A percentile compares a stretch with the other conserved stretches of the same genome.
Evolutionary conservation across 192 early-diverging fungal species (phyloP).

Genomic region (Mortierella claussenii): DNA sequence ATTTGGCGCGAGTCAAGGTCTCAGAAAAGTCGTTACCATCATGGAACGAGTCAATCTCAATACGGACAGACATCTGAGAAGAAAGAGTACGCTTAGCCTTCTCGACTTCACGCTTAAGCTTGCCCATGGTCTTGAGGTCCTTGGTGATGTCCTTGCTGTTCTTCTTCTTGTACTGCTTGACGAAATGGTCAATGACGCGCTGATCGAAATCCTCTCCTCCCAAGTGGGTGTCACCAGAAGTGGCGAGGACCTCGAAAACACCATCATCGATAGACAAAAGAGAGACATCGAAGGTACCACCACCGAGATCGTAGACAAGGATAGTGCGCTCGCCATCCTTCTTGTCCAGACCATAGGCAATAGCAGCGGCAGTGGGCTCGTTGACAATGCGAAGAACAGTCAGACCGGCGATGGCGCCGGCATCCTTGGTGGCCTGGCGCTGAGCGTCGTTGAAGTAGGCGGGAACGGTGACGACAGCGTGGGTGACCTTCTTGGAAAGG

Average conservation of each 20-base stretch:
- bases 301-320: slow-evolving; percentile 97
- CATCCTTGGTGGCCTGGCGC: slow-evolving; percentile 95
- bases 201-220: slow-evolving; percentile 99
- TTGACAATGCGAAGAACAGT: slow-evolving; percentile 91
- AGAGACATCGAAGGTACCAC: slow-evolving; percentile 99
- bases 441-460: slow-evolving; percentile 98
- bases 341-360: slow-evolving; percentile 98
- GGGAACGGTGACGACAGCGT: slow-evolving; percentile 97
- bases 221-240: slow-evolving; percentile 96
- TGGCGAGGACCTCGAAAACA: slow-evolving; percentile 96
- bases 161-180: slow-evolving; percentile 94
- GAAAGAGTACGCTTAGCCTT: slow-evolving; percentile 98
- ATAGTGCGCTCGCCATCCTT: slow-evolving; percentile 90
- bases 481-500: slow-evolving; percentile 86
- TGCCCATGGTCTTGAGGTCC: slow-evolving; percentile 92
- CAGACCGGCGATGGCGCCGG: slow-evolving; percentile 86
- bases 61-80: slow-evolving; percentile 89
- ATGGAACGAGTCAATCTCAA: slow-evolving; percentile 93
- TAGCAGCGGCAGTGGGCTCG: slow-evolving; percentile 91
- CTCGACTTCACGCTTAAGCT: slow-evolving; percentile 94
- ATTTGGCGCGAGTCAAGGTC: slow-evolving; percentile 95
- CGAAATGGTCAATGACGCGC: slow-evolving; percentile 93
- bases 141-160: slow-evolving; percentile 80
- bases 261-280: slow-evolving; percentile 94
- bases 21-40: slow-evolving; percentile 92